Conservation (phyloP, 108 stramenopile species). For the Pseudonitzschia delicatissima region DNA sequence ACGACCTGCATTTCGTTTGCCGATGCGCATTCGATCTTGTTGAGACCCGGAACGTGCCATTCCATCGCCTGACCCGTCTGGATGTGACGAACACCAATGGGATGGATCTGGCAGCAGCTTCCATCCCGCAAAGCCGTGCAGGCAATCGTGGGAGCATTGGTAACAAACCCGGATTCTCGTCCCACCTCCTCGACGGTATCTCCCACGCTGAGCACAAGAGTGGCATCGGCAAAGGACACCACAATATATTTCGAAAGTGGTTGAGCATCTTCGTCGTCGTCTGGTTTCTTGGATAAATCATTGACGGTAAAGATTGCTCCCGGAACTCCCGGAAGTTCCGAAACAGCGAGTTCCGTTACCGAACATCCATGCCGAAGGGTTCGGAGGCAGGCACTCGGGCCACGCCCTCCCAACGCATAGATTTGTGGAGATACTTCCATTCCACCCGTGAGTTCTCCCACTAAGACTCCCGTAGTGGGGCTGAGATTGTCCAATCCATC, state of each 20-base stretch:
- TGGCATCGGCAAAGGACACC: slow-evolving; percentile 96
- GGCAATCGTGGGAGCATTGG: slow-evolving; percentile 87
- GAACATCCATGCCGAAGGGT: slow-evolving; percentile 88
- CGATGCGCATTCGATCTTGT: slow-evolving; percentile 87
- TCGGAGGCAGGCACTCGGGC: slow-evolving; percentile 78
- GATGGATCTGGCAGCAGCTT: slow-evolving; percentile 88
- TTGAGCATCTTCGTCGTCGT: slow-evolving; percentile 26
- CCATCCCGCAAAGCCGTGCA: slow-evolving; percentile 84
- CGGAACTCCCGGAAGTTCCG: slow-evolving; percentile 92
- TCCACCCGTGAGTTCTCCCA: slow-evolving; percentile 84
- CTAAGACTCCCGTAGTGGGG: slow-evolving; percentile 84
- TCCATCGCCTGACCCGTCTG: slow-evolving; percentile 66
- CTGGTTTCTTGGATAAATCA: slow-evolving; percentile 37
- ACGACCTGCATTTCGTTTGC: slow-evolving; percentile 91
- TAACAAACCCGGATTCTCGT: slow-evolving; percentile 83
- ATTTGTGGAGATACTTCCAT: slow-evolving; percentile 93
- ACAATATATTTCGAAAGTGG: slow-evolving; percentile 79
- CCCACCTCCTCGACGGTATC: slow-evolving; percentile 96
- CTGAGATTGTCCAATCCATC: slow-evolving; percentile 80
- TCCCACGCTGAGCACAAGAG: slow-evolving; percentile 93
- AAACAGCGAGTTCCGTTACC: slow-evolving; percentile 93
- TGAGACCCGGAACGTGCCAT: slow-evolving; percentile 92
- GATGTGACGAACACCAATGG: slow-evolving; percentile 88
- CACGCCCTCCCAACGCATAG: slow-evolving; percentile 88
- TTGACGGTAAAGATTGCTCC: slow-evolving; percentile 89